Evolutionary conservation across 2,329 filamentous ascomycete species (phyloP), one percentile per base, ranked within the genome.

Genomic region (Leptographium flavum): DNA sequence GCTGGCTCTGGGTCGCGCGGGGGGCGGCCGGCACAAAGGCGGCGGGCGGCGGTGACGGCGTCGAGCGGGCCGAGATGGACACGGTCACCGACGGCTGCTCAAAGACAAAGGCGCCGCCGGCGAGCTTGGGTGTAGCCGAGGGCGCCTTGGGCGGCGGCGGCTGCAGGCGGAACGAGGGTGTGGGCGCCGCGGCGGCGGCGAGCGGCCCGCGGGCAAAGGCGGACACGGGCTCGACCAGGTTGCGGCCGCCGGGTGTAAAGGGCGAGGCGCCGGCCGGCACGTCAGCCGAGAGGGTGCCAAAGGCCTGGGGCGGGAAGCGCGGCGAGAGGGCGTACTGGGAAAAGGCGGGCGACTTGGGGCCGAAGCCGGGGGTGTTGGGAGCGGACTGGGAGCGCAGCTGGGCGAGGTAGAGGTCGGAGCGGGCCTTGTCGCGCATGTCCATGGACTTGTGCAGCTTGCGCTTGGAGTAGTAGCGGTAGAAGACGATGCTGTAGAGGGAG

Each of bases 381-480:
- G 87, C 88, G 23, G 87, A 94, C 67, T 96, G 88, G 19, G 78
- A 69, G 54, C 81, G 81, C 36, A 87, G 76, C 61, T 87, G 83
- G 45, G 83, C 87, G 51, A 96, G 85, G 70, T 96, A 96, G 52
- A 98, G 77, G 61, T 96, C 88, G 50, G 85, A 90, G 51, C 92
- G 84, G 53, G 92, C 92, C 59, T 85, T 83, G 71, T 98, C 92
- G 56, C 92, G 87, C 60, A 84, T 71, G 61, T 94, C 84, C 92
- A 98, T 98, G 51, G 87, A 88, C 74, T 95, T 96, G 65, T 83
- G 81, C 51, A 98, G 84, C 61, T 84, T 83, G 62, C 87, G 83
- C 75, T 96, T 98, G 54, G 84, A 87, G 77, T 88, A 94, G 74
- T 94, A 93, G 56, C 92, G 84, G 73, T 94, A 96, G 71, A 96